Evolutionary conservation across 805 yeast genomes (phyloP).

Genomic region (Starmera quercuum): DNA sequence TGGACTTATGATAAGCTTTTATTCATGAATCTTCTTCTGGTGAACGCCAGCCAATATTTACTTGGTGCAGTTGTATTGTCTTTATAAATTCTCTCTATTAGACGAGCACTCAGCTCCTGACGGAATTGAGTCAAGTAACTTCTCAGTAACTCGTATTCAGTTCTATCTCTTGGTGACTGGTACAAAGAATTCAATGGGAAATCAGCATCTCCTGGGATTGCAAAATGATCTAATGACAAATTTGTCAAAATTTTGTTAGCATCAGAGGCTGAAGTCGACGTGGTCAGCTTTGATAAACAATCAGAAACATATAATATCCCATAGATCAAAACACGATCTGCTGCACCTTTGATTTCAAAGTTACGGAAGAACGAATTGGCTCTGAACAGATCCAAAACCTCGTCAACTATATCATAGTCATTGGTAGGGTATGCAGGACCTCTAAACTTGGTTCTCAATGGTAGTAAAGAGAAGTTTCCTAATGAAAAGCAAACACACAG

Average conservation of each 20-base stretch:
- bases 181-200: conserved; percentile 80
- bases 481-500: too few relatives aligned
- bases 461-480: conserved; percentile 73
- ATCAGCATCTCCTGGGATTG: conserved; percentile 92
- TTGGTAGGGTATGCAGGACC: conserved; percentile 87
- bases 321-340: conserved; percentile 87
- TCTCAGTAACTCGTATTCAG: conserved; percentile 73
- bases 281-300: conserved; percentile 59
- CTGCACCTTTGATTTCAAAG: conserved; percentile 93
- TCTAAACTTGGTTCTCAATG: conserved; percentile 74
- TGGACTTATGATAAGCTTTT: conserved; percentile 45
- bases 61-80: conserved; percentile 60
- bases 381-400: conserved; percentile 81
- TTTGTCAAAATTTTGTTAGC: conserved; percentile 70
- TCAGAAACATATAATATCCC: conserved; percentile 88
- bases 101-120: conserved; percentile 82
- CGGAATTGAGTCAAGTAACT: conserved; percentile 86
- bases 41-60: conserved; percentile 93
- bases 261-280: conserved; percentile 43
- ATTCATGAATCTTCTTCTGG: conserved; percentile 94
- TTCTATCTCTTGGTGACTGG: conserved; percentile 67
- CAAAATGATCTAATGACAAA: conserved; percentile 78
- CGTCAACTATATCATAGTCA: conserved; percentile 89
- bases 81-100: conserved; percentile 64
- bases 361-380: conserved; percentile 96